A percentile compares a stretch with the other conserved stretches of the same genome.
Conservation (phyloP, 2,329 filamentous ascomycete genomes). For the Mollisiaceae sp. region DNA sequence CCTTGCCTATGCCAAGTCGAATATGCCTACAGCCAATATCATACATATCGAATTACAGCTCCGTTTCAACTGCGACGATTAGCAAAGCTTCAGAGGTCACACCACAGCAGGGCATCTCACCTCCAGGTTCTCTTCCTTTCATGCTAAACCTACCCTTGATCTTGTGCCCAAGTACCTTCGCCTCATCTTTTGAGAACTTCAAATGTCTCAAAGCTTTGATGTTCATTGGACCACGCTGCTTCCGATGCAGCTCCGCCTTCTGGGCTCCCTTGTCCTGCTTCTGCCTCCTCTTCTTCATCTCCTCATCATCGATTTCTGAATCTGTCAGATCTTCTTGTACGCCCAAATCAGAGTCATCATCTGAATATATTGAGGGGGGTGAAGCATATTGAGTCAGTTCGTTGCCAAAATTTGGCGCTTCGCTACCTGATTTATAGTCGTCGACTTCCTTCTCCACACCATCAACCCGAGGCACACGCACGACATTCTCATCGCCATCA, state of each 20-base stretch:
- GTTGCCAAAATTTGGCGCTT: conserved; percentile 24
- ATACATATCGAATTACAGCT: too few relatives aligned
- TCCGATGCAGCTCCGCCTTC: conserved; percentile 27
- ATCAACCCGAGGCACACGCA: conserved; percentile 26
- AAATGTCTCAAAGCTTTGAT: conserved; percentile 30
- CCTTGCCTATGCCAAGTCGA: too few relatives aligned
- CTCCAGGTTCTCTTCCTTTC: conserved; percentile 29
- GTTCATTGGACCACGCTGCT: conserved; percentile 31
- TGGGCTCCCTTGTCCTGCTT: conserved; percentile 28
- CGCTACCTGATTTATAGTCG: conserved; percentile 10
- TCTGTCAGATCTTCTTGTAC: conserved; percentile 32
- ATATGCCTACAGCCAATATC: too few relatives aligned
- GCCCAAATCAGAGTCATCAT: conserved; percentile 18
- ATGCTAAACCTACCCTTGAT: conserved; percentile 29
- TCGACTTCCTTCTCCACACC: conserved; percentile 29
- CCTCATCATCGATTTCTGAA: conserved; percentile 32
- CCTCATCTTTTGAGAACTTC: conserved; percentile 32
- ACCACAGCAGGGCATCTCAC: too few relatives aligned
- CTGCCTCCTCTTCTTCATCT: conserved; percentile 30
- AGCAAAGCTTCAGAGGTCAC: too few relatives aligned
- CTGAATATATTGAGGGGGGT: conserved; percentile 20
- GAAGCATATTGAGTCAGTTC: conserved; percentile 25
- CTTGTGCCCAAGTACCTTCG: conserved; percentile 31
- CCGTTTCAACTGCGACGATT: too few relatives aligned
- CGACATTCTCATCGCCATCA: conserved; percentile 18